Percentiles rank a stretch among this genome's conserved stretches.
phyloP scores from a whole-genome alignment of 129 eudicot genomes.

The Smallanthus sonchifolius region DNA sequence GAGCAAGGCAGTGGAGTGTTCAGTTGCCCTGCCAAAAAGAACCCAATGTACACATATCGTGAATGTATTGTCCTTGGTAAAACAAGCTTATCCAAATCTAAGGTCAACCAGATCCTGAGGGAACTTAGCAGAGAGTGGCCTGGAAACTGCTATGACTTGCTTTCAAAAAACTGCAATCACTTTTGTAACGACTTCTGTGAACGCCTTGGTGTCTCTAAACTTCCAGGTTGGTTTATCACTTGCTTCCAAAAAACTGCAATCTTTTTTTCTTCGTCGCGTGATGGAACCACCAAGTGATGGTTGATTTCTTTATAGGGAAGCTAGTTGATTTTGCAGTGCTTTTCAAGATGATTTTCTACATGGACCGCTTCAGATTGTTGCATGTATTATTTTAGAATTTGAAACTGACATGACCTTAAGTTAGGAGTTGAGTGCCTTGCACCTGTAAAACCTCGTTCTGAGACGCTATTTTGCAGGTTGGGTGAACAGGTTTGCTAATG shows the following conservation, averaged over 20 bases:
- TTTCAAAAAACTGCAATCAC: slow-evolving; percentile 88
- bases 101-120: slow-evolving; percentile 80
- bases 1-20: slow-evolving; percentile 92
- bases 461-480: slow-evolving; percentile 57
- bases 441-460: background rate
- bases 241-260: background rate
- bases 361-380: slow-evolving; percentile 4
- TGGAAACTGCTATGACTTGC: slow-evolving; percentile 79
- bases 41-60: slow-evolving; percentile 90
- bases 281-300: background rate
- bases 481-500: slow-evolving; percentile 96
- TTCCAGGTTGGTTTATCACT: slow-evolving; percentile 62
- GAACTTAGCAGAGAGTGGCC: slow-evolving; percentile 97
- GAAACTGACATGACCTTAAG: background rate
- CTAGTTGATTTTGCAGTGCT: background rate
- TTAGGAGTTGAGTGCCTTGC: background rate
- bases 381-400: background rate
- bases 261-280: background rate
- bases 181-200: slow-evolving; percentile 91
- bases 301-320: background rate
- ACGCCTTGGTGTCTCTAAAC: slow-evolving; percentile 75
- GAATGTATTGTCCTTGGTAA: slow-evolving; percentile 79
- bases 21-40: slow-evolving; percentile 83
- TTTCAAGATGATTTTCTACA: background rate
- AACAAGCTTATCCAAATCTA: slow-evolving; percentile 57